These are phyloP conservation scores for Thelonectria olida DNA, from an alignment of 2,329 filamentous ascomycete genomes.

Conservation along the genomic window DNA sequence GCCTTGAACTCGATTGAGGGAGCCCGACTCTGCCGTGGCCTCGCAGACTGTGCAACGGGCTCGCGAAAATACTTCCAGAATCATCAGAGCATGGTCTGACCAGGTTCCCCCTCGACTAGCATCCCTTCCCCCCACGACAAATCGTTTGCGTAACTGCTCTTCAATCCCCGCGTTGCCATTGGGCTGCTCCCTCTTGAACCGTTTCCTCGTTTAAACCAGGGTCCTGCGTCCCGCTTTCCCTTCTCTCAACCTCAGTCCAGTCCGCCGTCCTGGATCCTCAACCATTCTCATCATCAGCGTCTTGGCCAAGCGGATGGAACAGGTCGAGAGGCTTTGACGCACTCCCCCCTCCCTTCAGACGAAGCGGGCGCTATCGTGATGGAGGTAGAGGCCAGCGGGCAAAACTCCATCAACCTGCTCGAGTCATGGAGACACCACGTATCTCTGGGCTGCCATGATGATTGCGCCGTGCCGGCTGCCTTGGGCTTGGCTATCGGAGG, in stretches of 20 bases:
- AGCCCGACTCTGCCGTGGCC: no score
- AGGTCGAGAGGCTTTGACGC: conserved; percentile 28
- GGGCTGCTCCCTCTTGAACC: background rate
- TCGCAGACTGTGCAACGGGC: background rate
- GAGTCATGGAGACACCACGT: conserved; percentile 35
- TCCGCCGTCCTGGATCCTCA: conserved; percentile 6
- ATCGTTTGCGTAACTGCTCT: conserved; percentile 11
- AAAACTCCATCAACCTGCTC: conserved; percentile 35
- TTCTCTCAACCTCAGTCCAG: background rate
- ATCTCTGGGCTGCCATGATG: conserved; percentile 33
- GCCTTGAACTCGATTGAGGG: background rate
- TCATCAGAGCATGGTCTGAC: conserved; percentile 28
- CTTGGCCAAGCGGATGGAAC: conserved; percentile 34
- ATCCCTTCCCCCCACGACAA: conserved; percentile 7
- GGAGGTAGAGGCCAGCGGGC: conserved; percentile 38
- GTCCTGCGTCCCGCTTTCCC: background rate
- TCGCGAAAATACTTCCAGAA: background rate
- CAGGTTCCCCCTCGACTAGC: background rate
- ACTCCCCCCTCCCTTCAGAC: conserved; percentile 23
- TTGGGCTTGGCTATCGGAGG: conserved; percentile 27
- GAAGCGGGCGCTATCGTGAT: conserved; percentile 38
- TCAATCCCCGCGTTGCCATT: conserved; percentile 12
- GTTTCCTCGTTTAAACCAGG: conserved; percentile 3
- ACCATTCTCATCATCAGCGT: background rate
- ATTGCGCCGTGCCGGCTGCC: conserved; percentile 28